Conservation (phyloP, 805 yeast genomes). For the Metschnikowia gruessii region DNA sequence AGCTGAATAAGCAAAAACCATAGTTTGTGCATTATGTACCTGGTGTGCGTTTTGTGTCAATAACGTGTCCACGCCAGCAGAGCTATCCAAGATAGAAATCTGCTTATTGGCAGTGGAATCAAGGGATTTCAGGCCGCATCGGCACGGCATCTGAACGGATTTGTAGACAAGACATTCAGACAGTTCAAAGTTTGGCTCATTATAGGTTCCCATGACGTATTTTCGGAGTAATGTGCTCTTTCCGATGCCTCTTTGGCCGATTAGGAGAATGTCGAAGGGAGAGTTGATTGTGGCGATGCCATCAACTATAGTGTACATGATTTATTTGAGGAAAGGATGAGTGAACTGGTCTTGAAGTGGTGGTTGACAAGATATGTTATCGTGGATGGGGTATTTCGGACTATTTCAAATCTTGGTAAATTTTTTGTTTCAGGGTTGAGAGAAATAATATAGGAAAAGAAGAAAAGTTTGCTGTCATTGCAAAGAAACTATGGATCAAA, state of each 20-base stretch:
- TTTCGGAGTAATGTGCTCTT: slow-evolving; percentile 17
- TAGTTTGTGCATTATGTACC: slow-evolving; percentile 29
- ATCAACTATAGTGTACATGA: slow-evolving; percentile 13
- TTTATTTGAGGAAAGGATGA: neutral
- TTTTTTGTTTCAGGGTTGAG: neutral
- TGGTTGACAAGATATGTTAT: no score
- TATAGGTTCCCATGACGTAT: slow-evolving; percentile 12
- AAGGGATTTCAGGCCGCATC: neutral
- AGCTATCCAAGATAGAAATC: slow-evolving; percentile 34
- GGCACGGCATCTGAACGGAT: slow-evolving; percentile 6
- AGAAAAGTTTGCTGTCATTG: neutral
- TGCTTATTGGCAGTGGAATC: slow-evolving; percentile 17
- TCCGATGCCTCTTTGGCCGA: slow-evolving; percentile 18
- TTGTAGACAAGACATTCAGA: slow-evolving; percentile 13
- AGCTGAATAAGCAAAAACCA: slow-evolving; percentile 32
- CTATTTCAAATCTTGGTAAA: no score
- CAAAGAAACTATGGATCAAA: neutral
- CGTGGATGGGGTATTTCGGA: no score
- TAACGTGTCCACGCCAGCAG: slow-evolving; percentile 26
- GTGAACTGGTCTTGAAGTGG: neutral
- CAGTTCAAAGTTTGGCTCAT: slow-evolving; percentile 11
- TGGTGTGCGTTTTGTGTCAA: slow-evolving; percentile 27
- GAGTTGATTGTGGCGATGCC: slow-evolving; percentile 14
- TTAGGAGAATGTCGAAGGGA: slow-evolving; percentile 17
- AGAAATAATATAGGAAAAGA: neutral